Conservation (phyloP, 2,329 filamentous ascomycete species). For the Chaetomium sp. region DNA sequence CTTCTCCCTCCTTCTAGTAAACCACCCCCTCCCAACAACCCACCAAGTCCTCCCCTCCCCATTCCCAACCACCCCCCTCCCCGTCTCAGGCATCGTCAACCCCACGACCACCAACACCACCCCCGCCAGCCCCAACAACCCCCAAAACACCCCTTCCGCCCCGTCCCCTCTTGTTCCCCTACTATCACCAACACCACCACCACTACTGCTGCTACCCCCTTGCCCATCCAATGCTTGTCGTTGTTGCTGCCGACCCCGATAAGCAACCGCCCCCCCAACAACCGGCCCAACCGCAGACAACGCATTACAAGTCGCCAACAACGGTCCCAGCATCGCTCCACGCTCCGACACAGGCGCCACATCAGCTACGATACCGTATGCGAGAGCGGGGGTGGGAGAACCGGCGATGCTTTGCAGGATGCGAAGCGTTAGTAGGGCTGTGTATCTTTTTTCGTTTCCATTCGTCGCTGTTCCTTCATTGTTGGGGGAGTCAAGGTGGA, state of each 20-base stretch:
- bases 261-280: slow-evolving; percentile 11
- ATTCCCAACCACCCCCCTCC: slow-evolving; percentile 48
- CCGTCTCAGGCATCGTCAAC: slow-evolving; percentile 48
- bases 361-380: slow-evolving; percentile 62
- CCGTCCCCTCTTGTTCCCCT: slow-evolving; percentile 26
- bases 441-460: slow-evolving; percentile 34
- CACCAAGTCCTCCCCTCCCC: slow-evolving; percentile 32
- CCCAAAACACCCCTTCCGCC: slow-evolving; percentile 58
- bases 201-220: too few species aligned
- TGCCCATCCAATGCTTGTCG: too few species aligned
- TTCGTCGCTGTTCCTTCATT: slow-evolving; percentile 20
- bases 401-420: slow-evolving; percentile 54
- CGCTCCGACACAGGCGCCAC: slow-evolving; percentile 57
- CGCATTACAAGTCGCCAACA: slow-evolving; percentile 46
- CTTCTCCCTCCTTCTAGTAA: background rate
- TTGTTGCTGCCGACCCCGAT: too few species aligned
- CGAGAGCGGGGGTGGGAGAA: slow-evolving; percentile 58
- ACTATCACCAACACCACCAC: too few species aligned
- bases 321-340: slow-evolving; percentile 60
- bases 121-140: slow-evolving; percentile 45
- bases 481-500: slow-evolving; percentile 33
- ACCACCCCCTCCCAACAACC: background rate
- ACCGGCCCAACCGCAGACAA: slow-evolving; percentile 23
- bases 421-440: slow-evolving; percentile 48
- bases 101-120: slow-evolving; percentile 39